Percentiles rank a stretch among this genome's conserved stretches.
These are phyloP conservation scores for Leccinellum albellum DNA, from an alignment of 768 basidiomycete species.

Conservation along the genomic window DNA sequence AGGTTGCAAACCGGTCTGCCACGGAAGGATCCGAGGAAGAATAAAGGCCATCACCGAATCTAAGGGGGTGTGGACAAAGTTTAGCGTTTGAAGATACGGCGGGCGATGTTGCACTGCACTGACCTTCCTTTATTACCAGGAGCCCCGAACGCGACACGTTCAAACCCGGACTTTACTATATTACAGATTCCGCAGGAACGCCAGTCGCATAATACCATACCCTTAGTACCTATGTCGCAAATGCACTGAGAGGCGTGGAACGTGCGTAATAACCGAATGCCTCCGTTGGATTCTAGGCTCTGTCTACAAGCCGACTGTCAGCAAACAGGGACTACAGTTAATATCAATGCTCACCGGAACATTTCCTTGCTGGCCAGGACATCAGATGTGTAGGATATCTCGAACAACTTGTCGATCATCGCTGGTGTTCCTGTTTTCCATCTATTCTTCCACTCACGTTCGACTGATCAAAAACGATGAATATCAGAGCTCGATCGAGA, in stretches of 20 bases:
- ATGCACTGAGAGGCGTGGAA: slow-evolving; percentile 66
- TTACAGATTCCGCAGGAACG: slow-evolving; percentile 64
- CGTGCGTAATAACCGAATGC: slow-evolving; percentile 48
- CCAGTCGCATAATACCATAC: slow-evolving; percentile 49
- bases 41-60: slow-evolving; percentile 62
- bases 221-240: slow-evolving; percentile 61
- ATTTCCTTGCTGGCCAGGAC: slow-evolving; percentile 39
- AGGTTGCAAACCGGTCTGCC: slow-evolving; percentile 61
- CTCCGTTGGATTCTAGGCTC: slow-evolving; percentile 35
- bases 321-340: not conserved
- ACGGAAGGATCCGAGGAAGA: slow-evolving; percentile 56
- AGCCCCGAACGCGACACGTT: slow-evolving; percentile 53
- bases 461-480: slow-evolving; percentile 40
- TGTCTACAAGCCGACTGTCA: slow-evolving; percentile 11
- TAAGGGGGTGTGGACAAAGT: slow-evolving; percentile 19
- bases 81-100: not conserved
- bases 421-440: slow-evolving; percentile 33
- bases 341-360: slow-evolving; percentile 39
- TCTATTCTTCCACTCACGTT: slow-evolving; percentile 49
- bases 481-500: slow-evolving; percentile 12
- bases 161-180: slow-evolving; percentile 55
- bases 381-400: slow-evolving; percentile 37
- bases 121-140: slow-evolving; percentile 54
- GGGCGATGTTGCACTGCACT: slow-evolving; percentile 14
- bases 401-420: slow-evolving; percentile 53